Conservation (phyloP, 805 yeast species). For the Barnettozyma sucrosica region DNA sequence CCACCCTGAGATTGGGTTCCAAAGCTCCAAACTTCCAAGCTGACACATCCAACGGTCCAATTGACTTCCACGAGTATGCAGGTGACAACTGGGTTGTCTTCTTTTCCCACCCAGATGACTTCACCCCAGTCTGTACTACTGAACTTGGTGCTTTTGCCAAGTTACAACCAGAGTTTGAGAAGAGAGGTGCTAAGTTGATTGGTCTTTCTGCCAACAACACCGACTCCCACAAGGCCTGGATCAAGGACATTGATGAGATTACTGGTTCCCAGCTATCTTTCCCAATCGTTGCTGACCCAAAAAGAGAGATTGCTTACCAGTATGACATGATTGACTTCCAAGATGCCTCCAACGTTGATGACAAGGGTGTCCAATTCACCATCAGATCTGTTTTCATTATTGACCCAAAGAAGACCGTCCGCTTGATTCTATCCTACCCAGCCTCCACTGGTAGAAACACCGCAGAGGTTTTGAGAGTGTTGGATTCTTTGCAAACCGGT, state of each 20-base stretch:
- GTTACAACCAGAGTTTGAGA: constrained; percentile 61
- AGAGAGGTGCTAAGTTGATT: constrained; percentile 59
- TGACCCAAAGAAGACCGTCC: constrained; percentile 58
- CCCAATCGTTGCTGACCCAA: constrained; percentile 66
- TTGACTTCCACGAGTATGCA: constrained; percentile 57
- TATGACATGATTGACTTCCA: constrained; percentile 70
- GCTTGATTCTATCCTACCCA: constrained; percentile 62
- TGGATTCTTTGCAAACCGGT: constrained; percentile 63
- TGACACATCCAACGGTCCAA: constrained; percentile 56
- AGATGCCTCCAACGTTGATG: constrained; percentile 61
- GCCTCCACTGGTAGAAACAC: constrained; percentile 75
- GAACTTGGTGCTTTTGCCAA: constrained; percentile 73
- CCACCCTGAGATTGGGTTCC: constrained; percentile 47
- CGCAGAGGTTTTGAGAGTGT: constrained; percentile 63
- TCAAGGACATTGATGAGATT: constrained; percentile 65
- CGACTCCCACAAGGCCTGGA: constrained; percentile 61
- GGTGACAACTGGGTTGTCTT: constrained; percentile 61
- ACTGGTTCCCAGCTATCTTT: constrained; percentile 51
- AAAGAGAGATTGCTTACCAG: constrained; percentile 51
- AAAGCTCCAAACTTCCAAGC: constrained; percentile 64
- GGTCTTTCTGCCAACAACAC: constrained; percentile 64
- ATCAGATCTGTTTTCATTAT: constrained; percentile 68
- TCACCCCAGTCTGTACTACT: constrained; percentile 76
- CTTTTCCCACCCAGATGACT: constrained; percentile 74
- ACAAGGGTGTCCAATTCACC: constrained; percentile 59